Percentiles rank a stretch among this genome's conserved stretches.
phyloP scores from a whole-genome alignment of 441 rosid genomes.

The Erodium texanum region DNA sequence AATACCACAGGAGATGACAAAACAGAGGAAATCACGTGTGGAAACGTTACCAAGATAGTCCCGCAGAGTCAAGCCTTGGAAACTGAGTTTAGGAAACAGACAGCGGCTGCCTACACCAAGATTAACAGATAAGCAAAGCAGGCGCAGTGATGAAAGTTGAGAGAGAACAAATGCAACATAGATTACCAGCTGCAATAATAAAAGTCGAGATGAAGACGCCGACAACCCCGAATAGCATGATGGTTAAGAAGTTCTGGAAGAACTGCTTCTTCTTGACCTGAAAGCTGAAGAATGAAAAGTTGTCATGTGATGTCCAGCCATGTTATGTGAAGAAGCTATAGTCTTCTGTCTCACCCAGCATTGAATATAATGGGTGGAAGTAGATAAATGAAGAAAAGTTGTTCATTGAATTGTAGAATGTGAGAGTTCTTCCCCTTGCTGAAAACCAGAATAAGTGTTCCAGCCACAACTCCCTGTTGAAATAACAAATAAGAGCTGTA shows the following conservation, averaged over 20 bases:
- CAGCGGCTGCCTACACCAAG: conserved; percentile 74
- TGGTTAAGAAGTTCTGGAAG: conserved; percentile 70
- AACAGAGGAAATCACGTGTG: background rate
- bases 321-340: too few relatives aligned
- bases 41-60: conserved; percentile 61
- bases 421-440: conserved; percentile 73
- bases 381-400: conserved; percentile 80
- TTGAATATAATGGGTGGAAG: conserved; percentile 95
- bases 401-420: conserved; percentile 63
- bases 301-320: too few relatives aligned
- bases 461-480: conserved; percentile 59
- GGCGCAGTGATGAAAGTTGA: too few relatives aligned
- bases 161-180: too few relatives aligned
- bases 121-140: too few relatives aligned
- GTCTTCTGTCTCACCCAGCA: conserved; percentile 71
- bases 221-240: conserved; percentile 60
- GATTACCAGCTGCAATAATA: conserved; percentile 56
- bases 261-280: conserved; percentile 90
- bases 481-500: too few relatives aligned
- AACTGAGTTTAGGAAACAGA: conserved; percentile 57
- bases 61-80: conserved; percentile 40
- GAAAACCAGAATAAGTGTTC: conserved; percentile 45
- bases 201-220: conserved; percentile 69
- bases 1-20: background rate
- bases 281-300: conserved; percentile 38